Evolutionary conservation across 805 yeast species (phyloP).

Genomic region (Lipomyces anomalus): DNA sequence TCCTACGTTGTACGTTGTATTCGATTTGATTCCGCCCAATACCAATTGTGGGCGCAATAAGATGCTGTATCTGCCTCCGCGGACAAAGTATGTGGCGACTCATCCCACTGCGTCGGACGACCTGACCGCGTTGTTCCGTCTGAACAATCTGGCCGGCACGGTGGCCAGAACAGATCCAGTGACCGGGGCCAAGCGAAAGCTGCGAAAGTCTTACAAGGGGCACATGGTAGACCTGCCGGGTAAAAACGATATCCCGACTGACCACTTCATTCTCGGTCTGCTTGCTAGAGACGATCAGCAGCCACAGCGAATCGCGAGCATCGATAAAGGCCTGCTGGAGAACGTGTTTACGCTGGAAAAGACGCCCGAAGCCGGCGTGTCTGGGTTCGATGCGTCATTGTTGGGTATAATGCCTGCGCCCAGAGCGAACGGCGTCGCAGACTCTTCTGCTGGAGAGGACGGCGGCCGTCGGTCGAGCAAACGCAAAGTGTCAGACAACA

Average conservation of each 20-base stretch:
- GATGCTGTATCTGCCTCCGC: constrained; percentile 18
- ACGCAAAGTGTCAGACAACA: background rate
- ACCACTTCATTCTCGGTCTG: constrained; percentile 23
- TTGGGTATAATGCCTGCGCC: constrained; percentile 38
- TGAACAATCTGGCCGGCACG: constrained; percentile 63
- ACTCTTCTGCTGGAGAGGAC: constrained; percentile 7
- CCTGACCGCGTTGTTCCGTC: constrained; percentile 60
- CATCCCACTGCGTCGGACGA: constrained; percentile 58
- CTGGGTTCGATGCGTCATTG: constrained; percentile 66
- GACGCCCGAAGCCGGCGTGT: constrained; percentile 63
- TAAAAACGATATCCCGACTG: constrained; percentile 37
- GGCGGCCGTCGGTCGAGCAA: background rate
- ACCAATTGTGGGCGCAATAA: too few relatives aligned
- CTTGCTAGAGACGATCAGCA: constrained; percentile 38
- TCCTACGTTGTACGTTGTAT: too few relatives aligned
- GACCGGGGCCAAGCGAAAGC: constrained; percentile 86
- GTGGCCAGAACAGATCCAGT: constrained; percentile 83
- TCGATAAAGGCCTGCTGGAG: constrained; percentile 44
- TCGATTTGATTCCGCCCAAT: too few relatives aligned
- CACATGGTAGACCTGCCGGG: constrained; percentile 82
- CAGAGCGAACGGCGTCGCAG: constrained; percentile 7
- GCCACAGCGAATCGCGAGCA: too few relatives aligned
- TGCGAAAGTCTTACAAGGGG: constrained; percentile 90
- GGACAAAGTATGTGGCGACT: constrained; percentile 12
- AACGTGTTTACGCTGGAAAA: constrained; percentile 55